These are phyloP conservation scores for Mentha longifolia DNA, from an alignment of 257 asterid genomes.

Conservation along the genomic window DNA sequence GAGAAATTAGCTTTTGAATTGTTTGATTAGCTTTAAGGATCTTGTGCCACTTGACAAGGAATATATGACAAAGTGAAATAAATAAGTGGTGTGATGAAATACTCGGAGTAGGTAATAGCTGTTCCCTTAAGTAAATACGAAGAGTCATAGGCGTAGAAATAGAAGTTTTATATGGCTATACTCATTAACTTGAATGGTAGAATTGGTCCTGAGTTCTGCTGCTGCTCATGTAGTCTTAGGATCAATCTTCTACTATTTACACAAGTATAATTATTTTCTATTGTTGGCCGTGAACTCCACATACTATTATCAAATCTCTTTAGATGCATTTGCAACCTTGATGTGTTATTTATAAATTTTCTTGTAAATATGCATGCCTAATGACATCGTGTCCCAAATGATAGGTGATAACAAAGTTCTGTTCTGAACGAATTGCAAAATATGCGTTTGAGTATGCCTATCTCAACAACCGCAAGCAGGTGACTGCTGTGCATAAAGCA, in stretches of 20 bases:
- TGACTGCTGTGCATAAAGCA: slow-evolving; percentile 98
- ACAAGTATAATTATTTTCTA: not conserved
- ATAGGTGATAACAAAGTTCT: slow-evolving; percentile 96
- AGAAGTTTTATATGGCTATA: not conserved
- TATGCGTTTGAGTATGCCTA: slow-evolving; percentile 98
- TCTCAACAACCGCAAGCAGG: slow-evolving; percentile 92
- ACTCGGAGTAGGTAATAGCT: not conserved
- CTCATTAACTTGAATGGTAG: not conserved
- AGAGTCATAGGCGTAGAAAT: not conserved
- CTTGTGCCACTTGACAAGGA: not conserved
- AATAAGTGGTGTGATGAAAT: not conserved
- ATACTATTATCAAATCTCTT: not conserved
- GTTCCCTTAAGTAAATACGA: not conserved
- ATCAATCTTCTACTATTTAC: not conserved
- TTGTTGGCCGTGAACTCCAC: not conserved
- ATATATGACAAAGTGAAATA: slow-evolving; percentile 1
- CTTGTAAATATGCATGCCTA: not conserved
- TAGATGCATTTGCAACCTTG: slow-evolving; percentile 1
- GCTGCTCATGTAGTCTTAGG: slow-evolving; percentile 12
- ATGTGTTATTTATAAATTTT: not conserved
- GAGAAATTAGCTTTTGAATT: not conserved
- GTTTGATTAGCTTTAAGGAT: slow-evolving; percentile 3
- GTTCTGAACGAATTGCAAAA: slow-evolving; percentile 94
- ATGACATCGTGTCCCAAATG: slow-evolving; percentile 46
- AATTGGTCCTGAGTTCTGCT: slow-evolving; percentile 20